Evolutionary conservation across 1,284 basidiomycete genomes (phyloP).

Genomic region (Peniophora sp.): DNA sequence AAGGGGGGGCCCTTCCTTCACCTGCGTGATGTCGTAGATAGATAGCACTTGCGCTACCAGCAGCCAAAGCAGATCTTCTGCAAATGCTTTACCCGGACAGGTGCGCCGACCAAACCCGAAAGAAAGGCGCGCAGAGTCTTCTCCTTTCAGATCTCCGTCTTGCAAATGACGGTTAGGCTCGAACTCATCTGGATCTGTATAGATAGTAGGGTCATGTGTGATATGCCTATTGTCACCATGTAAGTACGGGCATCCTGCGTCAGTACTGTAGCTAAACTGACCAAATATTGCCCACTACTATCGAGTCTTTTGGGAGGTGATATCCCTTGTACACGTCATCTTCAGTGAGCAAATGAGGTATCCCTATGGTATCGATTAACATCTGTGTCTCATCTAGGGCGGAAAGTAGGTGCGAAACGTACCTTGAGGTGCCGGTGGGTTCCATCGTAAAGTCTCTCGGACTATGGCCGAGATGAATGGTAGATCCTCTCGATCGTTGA

Average conservation of each 20-base stretch:
- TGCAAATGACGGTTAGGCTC: neutral
- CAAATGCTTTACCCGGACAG: neutral
- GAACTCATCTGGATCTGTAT: neutral
- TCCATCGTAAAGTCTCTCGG: constrained; percentile 22
- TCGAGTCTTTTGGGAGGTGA: constrained; percentile 12
- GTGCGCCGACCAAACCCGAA: neutral
- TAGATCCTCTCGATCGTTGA: constrained; percentile 17
- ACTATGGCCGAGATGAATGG: constrained; percentile 21
- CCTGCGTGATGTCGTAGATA: neutral
- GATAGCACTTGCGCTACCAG: neutral
- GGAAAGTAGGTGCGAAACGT: neutral
- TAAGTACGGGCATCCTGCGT: no score
- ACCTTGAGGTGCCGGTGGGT: constrained; percentile 15
- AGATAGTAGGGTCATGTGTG: neutral
- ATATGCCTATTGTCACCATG: neutral
- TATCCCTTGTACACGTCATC: constrained; percentile 11
- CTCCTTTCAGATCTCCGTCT: neutral
- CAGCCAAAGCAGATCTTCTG: neutral
- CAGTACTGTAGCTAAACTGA: neutral
- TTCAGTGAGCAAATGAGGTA: constrained; percentile 10
- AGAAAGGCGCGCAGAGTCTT: neutral
- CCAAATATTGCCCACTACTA: constrained; percentile 12
- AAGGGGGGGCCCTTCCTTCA: neutral
- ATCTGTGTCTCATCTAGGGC: neutral
- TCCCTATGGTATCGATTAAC: neutral